Evolutionary conservation across 2,329 filamentous ascomycete species (phyloP), one percentile per base, ranked within the genome.

Genomic region (Tolypocladium pustulatum): DNA sequence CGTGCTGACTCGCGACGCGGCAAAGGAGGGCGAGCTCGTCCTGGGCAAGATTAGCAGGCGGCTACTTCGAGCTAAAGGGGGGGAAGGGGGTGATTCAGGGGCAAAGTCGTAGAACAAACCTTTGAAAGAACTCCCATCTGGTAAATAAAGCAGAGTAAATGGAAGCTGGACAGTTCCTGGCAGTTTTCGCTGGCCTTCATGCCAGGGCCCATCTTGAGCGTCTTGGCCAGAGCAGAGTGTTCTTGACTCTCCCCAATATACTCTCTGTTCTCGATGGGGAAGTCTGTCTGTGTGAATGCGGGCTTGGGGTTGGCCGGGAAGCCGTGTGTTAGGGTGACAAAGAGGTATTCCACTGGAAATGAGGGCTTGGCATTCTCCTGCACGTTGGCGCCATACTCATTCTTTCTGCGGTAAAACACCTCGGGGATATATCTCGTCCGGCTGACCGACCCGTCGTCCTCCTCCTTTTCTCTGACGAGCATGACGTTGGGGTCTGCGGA

Each of bases 331-430:
- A 99, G 81, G 10, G 94, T 97, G 61, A 97, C 90, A 59, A 97
- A 86, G 38, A 99, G 82, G 71, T 97, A 99, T 71, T 99, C 94
- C 55, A 97, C 92, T 0, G 94, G 94, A 72, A 99, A 99, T 53
- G 89, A 86, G 0, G 94, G 94, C 71, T 97, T 97, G 30, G 94
- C 94, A 66, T 96, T 97, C 73, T 97, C 91, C 71, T 97, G 94
- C 9, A 97, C 94, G 65, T 93, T 96, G 63, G 89, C 90, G 38
- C 92, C 92, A 69, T 99, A 96, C 72, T 99, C 93, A 73, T 99
- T 99, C 73, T 96, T 91, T 65, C 85, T 87, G 61, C 93, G 86
- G 76, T 95, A 99, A 75, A 97, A 99, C 5, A 99, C 93, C 68
- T 99, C 94, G 0, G 94, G 94, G 27, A 99, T 96, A 69, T 99